A percentile compares a stretch with the other conserved stretches of the same genome.
These are phyloP conservation scores for Boletus tomentosulus DNA, from an alignment of 768 basidiomycete genomes.

Conservation along the genomic window DNA sequence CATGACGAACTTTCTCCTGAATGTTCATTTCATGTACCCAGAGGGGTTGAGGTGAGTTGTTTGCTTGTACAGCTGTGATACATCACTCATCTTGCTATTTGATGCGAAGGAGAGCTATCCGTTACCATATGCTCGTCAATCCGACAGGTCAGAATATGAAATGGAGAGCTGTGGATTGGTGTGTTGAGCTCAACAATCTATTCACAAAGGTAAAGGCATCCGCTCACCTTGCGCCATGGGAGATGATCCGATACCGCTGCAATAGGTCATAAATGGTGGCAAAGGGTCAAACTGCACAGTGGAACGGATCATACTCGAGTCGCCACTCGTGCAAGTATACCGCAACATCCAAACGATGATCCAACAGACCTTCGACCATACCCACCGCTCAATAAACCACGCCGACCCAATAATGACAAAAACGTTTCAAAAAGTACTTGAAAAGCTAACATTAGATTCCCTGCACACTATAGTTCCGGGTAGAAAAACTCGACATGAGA, in stretches of 20 bases:
- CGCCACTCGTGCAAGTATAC: not conserved
- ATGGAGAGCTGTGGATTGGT: constrained; percentile 38
- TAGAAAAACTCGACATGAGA: not conserved
- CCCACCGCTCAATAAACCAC: not conserved
- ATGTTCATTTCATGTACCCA: not conserved
- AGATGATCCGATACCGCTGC: too few relatives aligned
- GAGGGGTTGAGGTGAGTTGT: not conserved
- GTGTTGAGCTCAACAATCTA: constrained; percentile 40
- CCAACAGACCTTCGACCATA: not conserved
- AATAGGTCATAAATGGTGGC: constrained; percentile 16
- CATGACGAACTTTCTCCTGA: constrained; percentile 20
- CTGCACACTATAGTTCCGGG: not conserved
- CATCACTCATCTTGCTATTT: not conserved
- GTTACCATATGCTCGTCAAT: constrained; percentile 27
- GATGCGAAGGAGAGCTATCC: not conserved
- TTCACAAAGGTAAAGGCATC: constrained; percentile 31
- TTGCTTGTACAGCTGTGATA: not conserved
- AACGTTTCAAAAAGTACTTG: not conserved
- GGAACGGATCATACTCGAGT: not conserved
- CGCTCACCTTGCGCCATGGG: too few relatives aligned
- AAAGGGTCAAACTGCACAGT: not conserved
- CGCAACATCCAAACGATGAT: not conserved
- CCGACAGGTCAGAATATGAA: constrained; percentile 32
- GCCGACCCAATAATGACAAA: not conserved
- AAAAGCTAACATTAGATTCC: not conserved